Evolutionary conservation across 352 stramenopile species (phyloP).

Genomic region (Saprolegnia diclina): DNA sequence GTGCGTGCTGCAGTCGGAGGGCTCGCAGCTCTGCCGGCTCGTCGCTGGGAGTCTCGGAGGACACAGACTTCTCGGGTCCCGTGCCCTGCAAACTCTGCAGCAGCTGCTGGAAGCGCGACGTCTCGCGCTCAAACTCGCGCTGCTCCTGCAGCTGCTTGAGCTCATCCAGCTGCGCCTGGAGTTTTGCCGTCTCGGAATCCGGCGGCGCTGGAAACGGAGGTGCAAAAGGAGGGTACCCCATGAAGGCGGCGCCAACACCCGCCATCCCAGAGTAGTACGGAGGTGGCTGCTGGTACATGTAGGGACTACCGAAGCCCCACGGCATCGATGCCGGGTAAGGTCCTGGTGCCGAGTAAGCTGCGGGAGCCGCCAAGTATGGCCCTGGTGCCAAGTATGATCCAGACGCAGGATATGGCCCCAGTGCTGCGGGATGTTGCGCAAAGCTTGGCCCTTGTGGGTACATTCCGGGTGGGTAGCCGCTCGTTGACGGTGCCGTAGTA

Average conservation of each 20-base stretch:
- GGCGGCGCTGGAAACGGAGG: slow-evolving; percentile 4
- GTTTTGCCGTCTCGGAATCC: slow-evolving; percentile 27
- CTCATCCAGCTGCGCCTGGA: slow-evolving; percentile 33
- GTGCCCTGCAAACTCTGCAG: slow-evolving; percentile 8
- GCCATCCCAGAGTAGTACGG: slow-evolving; percentile 21
- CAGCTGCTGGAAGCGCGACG: slow-evolving; percentile 17
- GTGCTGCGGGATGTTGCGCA: background rate
- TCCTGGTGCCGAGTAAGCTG: background rate
- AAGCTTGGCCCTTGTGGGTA: background rate
- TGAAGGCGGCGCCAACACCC: slow-evolving; percentile 15
- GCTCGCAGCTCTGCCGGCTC: background rate
- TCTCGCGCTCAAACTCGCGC: slow-evolving; percentile 28
- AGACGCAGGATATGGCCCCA: background rate
- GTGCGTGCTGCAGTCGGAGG: slow-evolving; percentile 31
- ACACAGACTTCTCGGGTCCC: slow-evolving; percentile 13
- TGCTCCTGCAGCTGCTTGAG: slow-evolving; percentile 32
- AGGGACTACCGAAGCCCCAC: background rate
- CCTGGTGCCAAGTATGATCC: background rate
- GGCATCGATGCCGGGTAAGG: background rate
- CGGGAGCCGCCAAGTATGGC: background rate
- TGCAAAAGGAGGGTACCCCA: slow-evolving; percentile 23
- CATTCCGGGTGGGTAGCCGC: background rate
- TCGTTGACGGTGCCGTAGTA: background rate
- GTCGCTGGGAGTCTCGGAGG: background rate
- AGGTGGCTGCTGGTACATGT: background rate